Base-by-base conservation (phyloP, 2,329 filamentous ascomycete genomes). In the Sporothrix humicola region DNA sequence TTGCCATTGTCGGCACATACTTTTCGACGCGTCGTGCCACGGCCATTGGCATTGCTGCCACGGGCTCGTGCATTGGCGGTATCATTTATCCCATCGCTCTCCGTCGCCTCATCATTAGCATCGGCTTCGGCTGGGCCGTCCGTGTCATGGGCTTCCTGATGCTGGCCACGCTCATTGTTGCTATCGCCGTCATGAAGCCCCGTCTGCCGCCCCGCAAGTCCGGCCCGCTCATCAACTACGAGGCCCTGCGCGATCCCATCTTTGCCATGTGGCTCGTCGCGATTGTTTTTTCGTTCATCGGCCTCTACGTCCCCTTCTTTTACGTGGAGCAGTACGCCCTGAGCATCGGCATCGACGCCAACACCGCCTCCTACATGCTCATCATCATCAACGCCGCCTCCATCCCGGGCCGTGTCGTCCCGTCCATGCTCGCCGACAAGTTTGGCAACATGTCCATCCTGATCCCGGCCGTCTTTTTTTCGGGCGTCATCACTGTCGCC, bases 1-100 rank as follows among this genome's bases (percentile, higher is more conserved):
- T 88, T 44, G 84, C 86, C 31, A 81, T 90, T 42, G 82, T 89
- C 15, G 83, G 87, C n/a, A 90, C 89, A 0, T 91, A 91, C 61
- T 74, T 74, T 20, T 71, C 73, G 23, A 71, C 73, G 9, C 72
- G 73, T 23, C 69, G 59, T 13, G 44, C 73, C 44, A 71, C 65
- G 1, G 73, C 73, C 13, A 65, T 66, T 13, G 73, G 72, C 46
- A 23, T 74, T 13, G 71, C 72, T 7, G 73, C 69, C 48, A 54
- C 69, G 0, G 73, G 73, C 9, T 71, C 71, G 1, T 73, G 72
- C 63, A 46, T 84, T 9, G 83, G 83, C 20, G 81, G 83, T 7
- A 73, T 75, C 44, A 31, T 74, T 63, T 75, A 75, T 20, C 71
- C 73, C 48, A 72, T 73, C 20, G 61, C 66, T 12, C 81, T 84